Percentiles rank a stretch among this genome's conserved stretches.
Conservation (phyloP, 2,329 filamentous ascomycete species). For the Lachnellula occidentalis region DNA sequence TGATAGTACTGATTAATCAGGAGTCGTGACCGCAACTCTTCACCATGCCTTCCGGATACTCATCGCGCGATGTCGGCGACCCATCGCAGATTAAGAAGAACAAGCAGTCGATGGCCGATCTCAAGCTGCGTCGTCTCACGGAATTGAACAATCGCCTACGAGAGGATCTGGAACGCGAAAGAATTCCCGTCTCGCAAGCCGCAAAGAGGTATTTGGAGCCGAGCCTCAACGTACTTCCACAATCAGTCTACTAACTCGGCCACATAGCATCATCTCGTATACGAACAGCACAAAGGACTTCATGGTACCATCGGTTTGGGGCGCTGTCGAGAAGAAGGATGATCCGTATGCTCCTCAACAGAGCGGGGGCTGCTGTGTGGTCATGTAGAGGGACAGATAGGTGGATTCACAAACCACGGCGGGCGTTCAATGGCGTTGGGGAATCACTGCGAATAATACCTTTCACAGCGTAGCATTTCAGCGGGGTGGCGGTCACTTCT, state of each 20-base stretch:
- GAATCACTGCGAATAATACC: conserved; percentile 21
- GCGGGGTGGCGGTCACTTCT: conserved; percentile 9
- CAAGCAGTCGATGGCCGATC: conserved; percentile 98
- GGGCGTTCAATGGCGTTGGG: conserved; percentile 24
- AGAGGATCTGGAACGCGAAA: conserved; percentile 90
- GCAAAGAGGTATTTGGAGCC: conserved; percentile 65
- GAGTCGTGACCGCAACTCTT: conserved; percentile 6
- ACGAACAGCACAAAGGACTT: conserved; percentile 98
- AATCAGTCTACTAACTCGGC: not conserved
- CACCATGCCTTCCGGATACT: conserved; percentile 58
- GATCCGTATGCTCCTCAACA: conserved; percentile 81
- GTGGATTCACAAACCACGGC: conserved; percentile 10
- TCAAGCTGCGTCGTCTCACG: conserved; percentile 92
- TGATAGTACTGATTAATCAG: conserved; percentile 2
- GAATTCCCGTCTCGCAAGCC: conserved; percentile 93
- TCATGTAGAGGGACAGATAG: conserved; percentile 62
- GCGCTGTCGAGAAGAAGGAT: conserved; percentile 86
- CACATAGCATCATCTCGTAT: conserved; percentile 83
- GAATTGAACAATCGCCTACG: conserved; percentile 94
- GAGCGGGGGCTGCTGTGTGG: conserved; percentile 68
- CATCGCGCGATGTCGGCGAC: conserved; percentile 61
- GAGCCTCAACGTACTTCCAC: conserved; percentile 3
- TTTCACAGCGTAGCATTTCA: conserved; percentile 15
- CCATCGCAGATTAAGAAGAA: conserved; percentile 75
- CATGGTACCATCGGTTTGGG: conserved; percentile 97